Evolutionary conservation across 2,329 filamentous ascomycete species (phyloP), one percentile per base, ranked within the genome.

Genomic region (Cadophora luteo-olivacea): DNA sequence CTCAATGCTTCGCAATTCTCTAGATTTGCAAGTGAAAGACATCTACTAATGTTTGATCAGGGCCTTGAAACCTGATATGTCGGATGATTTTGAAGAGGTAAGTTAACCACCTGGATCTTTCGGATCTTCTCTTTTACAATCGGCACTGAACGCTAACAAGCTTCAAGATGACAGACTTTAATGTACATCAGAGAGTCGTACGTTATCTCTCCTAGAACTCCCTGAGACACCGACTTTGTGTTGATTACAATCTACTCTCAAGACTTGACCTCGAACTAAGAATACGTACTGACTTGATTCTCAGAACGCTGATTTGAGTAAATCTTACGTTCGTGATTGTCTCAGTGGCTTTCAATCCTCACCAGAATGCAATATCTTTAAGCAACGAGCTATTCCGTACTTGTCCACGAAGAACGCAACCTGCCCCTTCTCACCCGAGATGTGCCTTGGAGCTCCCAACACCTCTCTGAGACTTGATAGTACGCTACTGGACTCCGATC

Each of bases 311-410:
- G 61, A 64, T 52, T 29, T 24, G 29, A 64, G 61, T n/a, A 64
- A 41, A 55, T 33, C 24, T 2, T 64, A 64, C 14, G 49, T 64
- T n/a, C 61, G 49, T 25, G 61, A 64, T n/a, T 64, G 61, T 14
- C 49, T 64, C 32, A 54, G 33, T 41, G 48, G 32, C 12, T 64
- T 41, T 19, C 48, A 64, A 29, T 55, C 49, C 14, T 64, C 61
- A 4, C 61, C 49, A 24, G n/a, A 64, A 9, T 64, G 61, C 36
- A 64, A 55, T 19, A 54, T 64, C 1, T 64, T 54, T 32, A 64
- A 64, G 16, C 49, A 48, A 22, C 61, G 49, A 38, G n/a, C 33
- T 1, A 38, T 64, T 11, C 61, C 29, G 9, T 64, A 54, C 29
- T 3, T 36, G 12, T 54, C 49, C 4, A 11, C 16, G 19, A 41